These are phyloP conservation scores for Solanum neorickii DNA, from an alignment of 257 asterid genomes.

Conservation along the genomic window DNA sequence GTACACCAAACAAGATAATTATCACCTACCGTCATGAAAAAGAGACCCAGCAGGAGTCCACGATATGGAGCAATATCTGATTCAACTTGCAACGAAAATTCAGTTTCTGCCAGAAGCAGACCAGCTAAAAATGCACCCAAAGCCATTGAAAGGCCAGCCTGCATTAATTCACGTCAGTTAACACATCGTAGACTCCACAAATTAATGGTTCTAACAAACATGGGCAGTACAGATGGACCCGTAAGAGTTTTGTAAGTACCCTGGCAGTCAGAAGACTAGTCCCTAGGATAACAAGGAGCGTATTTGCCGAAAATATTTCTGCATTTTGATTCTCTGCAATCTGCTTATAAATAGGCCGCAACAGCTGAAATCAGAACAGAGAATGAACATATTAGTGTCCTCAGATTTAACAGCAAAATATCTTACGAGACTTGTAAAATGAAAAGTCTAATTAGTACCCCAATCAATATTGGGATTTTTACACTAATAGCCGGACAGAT, in stretches of 20 bases:
- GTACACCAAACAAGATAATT: neutral
- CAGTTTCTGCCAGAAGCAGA: slow-evolving; percentile 98
- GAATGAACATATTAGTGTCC: neutral
- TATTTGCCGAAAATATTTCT: slow-evolving; percentile 93
- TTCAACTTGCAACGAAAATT: slow-evolving; percentile 96
- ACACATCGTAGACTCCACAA: neutral
- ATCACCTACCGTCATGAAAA: slow-evolving; percentile 91
- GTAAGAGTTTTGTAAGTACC: slow-evolving; percentile 35
- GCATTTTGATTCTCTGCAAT: slow-evolving; percentile 98
- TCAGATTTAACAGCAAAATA: neutral
- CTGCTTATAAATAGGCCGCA: slow-evolving; percentile 94
- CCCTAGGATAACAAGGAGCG: slow-evolving; percentile 95
- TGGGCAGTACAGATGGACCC: slow-evolving; percentile 1
- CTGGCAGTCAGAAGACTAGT: slow-evolving; percentile 98
- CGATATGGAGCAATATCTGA: slow-evolving; percentile 99
- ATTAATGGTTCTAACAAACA: neutral
- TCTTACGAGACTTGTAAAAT: neutral
- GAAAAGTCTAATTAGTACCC: neutral
- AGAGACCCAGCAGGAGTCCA: slow-evolving; percentile 96
- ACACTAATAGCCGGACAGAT: neutral
- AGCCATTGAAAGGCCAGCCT: slow-evolving; percentile 99
- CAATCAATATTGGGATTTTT: neutral
- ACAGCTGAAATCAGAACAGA: slow-evolving; percentile 38
- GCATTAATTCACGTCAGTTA: slow-evolving; percentile 8
- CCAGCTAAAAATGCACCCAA: slow-evolving; percentile 99